Conservation (phyloP, 768 basidiomycete species). For the Hebeloma cylindrosporum region DNA sequence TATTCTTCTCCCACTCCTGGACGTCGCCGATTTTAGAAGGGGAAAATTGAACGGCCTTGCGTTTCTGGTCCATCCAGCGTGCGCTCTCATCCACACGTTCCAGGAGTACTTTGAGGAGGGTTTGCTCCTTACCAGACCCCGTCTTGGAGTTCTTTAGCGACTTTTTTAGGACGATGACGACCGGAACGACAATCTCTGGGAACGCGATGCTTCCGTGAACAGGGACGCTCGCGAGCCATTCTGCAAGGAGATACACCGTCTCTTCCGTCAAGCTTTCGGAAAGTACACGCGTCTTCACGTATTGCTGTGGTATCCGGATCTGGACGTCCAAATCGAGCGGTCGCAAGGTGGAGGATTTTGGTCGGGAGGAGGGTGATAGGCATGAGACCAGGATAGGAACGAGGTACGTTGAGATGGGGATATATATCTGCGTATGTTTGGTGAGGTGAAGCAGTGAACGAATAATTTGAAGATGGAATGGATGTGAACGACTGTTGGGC, state of each 20-base stretch:
- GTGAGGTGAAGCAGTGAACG: slow-evolving; percentile 87
- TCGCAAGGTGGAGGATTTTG: slow-evolving; percentile 82
- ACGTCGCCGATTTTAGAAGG: slow-evolving; percentile 74
- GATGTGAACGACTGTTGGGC: slow-evolving; percentile 88
- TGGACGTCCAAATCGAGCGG: slow-evolving; percentile 87
- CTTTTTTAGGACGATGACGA: slow-evolving; percentile 69
- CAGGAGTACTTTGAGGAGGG: slow-evolving; percentile 69
- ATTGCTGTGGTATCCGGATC: slow-evolving; percentile 86
- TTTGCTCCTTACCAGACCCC: slow-evolving; percentile 53
- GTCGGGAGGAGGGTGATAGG: slow-evolving; percentile 63
- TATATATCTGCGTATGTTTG: slow-evolving; percentile 79
- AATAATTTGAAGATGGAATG: slow-evolving; percentile 90
- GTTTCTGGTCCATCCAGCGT: slow-evolving; percentile 70
- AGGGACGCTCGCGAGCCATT: slow-evolving; percentile 70
- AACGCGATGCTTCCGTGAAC: slow-evolving; percentile 89
- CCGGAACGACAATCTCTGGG: slow-evolving; percentile 87
- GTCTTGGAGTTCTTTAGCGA: slow-evolving; percentile 61
- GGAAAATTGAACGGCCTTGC: slow-evolving; percentile 70
- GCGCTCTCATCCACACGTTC: slow-evolving; percentile 87
- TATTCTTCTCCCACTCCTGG: slow-evolving; percentile 64
- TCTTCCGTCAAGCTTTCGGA: slow-evolving; percentile 84
- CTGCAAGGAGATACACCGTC: slow-evolving; percentile 70
- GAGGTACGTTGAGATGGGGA: slow-evolving; percentile 85
- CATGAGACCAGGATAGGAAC: slow-evolving; percentile 82
- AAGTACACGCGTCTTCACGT: slow-evolving; percentile 85